These are phyloP conservation scores for Hippophae rhamnoides DNA, from an alignment of 306 rosid species.

Conservation along the genomic window DNA sequence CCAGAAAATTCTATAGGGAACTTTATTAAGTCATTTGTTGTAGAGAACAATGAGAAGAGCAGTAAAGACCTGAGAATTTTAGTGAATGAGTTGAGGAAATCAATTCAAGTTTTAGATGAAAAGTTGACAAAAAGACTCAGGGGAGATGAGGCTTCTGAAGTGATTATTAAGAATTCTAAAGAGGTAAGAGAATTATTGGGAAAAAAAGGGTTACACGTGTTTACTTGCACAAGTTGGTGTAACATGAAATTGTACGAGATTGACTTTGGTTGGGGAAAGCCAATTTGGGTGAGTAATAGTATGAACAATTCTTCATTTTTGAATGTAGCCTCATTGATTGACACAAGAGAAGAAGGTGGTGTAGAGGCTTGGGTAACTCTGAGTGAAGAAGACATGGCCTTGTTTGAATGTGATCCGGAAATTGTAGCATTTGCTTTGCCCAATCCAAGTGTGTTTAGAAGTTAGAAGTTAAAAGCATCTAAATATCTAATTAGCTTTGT, in stretches of 20 bases:
- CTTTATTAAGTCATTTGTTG: slow-evolving; percentile 14
- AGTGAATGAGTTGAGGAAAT: slow-evolving; percentile 7
- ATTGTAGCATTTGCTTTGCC: slow-evolving; percentile 14
- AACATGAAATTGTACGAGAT: slow-evolving; percentile 5
- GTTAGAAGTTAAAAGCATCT: too few relatives aligned
- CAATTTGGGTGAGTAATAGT: slow-evolving; percentile 8
- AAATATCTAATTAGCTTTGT: neutral
- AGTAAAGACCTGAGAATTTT: neutral
- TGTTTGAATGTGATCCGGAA: slow-evolving; percentile 7
- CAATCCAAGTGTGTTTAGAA: slow-evolving; percentile 6
- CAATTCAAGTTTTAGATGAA: neutral
- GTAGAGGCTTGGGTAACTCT: slow-evolving; percentile 12
- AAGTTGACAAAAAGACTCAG: neutral
- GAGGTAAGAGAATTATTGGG: neutral
- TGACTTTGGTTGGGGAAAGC: slow-evolving; percentile 27
- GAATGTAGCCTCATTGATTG: slow-evolving; percentile 11
- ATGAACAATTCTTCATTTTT: neutral
- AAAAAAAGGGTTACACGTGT: neutral
- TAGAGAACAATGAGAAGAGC: neutral
- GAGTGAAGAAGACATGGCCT: slow-evolving; percentile 11
- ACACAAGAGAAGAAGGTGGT: slow-evolving; percentile 13
- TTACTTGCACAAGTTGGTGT: slow-evolving; percentile 1
- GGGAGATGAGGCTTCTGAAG: neutral
- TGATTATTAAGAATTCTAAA: neutral
- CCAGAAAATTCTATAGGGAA: slow-evolving; percentile 24